phyloP scores from a whole-genome alignment of 148 eudicot genomes.

The Camellia granthamiana region DNA sequence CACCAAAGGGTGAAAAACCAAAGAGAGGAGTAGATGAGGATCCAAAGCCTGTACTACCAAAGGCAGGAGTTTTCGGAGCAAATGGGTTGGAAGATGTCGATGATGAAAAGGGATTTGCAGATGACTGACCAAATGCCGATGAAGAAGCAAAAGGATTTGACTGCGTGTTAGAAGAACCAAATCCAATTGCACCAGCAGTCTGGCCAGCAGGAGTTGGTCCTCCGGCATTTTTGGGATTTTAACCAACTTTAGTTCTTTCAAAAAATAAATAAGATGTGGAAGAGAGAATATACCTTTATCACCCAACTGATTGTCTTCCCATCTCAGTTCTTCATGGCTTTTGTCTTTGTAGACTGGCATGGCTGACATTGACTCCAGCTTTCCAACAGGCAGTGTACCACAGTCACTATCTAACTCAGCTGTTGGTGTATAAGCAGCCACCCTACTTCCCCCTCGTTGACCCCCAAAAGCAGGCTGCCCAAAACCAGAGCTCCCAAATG shows the following conservation, averaged over 20 bases:
- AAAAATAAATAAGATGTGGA: not conserved
- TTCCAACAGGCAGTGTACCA: conserved; percentile 51
- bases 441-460: conserved; percentile 79
- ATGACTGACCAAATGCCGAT: conserved; percentile 59
- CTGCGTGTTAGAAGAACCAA: conserved; percentile 43
- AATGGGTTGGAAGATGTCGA: conserved; percentile 65
- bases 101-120: conserved; percentile 68
- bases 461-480: conserved; percentile 66
- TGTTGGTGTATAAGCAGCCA: conserved; percentile 61
- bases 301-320: conserved; percentile 96
- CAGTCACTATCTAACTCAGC: conserved; percentile 50
- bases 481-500: conserved; percentile 62
- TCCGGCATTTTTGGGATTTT: conserved; percentile 32
- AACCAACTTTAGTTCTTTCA: not conserved
- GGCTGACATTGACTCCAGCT: conserved; percentile 90
- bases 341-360: conserved; percentile 89
- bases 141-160: conserved; percentile 52
- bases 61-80: conserved; percentile 55
- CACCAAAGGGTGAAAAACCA: conserved; percentile 64
- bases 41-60: conserved; percentile 58
- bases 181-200: conserved; percentile 45
- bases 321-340: conserved; percentile 92
- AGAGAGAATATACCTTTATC: conserved; percentile 64
- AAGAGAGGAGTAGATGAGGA: conserved; percentile 49
- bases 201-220: conserved; percentile 84